Conservation (phyloP, 2,329 filamentous ascomycete species). For the Apiospora phragmitis region DNA sequence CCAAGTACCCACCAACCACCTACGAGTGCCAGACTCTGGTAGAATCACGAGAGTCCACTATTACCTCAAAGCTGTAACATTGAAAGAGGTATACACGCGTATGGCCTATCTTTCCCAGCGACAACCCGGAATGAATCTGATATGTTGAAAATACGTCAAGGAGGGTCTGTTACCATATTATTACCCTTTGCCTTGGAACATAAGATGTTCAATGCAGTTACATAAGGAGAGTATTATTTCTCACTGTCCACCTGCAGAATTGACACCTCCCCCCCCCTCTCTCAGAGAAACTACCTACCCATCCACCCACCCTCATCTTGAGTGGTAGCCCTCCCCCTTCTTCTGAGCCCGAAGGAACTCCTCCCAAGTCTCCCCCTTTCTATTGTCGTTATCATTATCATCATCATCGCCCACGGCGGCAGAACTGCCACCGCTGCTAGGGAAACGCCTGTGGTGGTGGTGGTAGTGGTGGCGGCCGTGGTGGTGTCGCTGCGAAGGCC, state of each 20-base stretch:
- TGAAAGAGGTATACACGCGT: neutral
- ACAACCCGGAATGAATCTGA: neutral
- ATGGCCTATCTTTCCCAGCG: neutral
- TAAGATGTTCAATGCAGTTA: too few relatives aligned
- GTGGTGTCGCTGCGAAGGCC: neutral
- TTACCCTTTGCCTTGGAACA: neutral
- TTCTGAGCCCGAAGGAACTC: neutral
- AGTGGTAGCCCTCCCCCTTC: neutral
- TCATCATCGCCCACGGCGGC: neutral
- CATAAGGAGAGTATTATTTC: too few relatives aligned
- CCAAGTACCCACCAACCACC: too few relatives aligned
- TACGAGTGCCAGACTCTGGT: neutral
- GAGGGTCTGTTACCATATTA: neutral
- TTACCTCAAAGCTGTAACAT: neutral
- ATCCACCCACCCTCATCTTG: neutral
- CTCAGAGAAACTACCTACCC: neutral
- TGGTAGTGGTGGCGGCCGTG: neutral
- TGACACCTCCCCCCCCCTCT: neutral
- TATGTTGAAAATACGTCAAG: neutral
- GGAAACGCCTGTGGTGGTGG: neutral
- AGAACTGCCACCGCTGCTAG: neutral
- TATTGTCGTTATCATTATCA: neutral
- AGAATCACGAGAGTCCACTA: neutral
- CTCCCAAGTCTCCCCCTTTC: slow-evolving; percentile 1
- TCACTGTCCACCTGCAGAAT: neutral